Base-by-base conservation (phyloP, 139 green algal species). In the Chlamydomonas sp. region DNA sequence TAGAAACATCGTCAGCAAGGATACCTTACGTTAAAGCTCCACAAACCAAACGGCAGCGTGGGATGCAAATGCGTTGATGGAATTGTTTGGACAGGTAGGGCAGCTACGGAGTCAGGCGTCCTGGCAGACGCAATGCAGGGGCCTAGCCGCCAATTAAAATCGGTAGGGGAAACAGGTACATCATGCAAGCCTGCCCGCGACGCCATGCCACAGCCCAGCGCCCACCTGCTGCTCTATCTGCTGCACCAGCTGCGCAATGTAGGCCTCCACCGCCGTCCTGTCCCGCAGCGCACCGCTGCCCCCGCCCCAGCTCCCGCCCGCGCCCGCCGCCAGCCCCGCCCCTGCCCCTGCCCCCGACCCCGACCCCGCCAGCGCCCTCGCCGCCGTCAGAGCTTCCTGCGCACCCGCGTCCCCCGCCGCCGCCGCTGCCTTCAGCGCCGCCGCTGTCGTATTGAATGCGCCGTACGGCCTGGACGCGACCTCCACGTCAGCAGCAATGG, bases 201-300 rank as follows among this genome's bases (percentile, higher is more conserved):
- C 18, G 20, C 71, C 73, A 5, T 8, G 5, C 69, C 69, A 12
- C 69, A 5, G 15, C 14, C 69, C 69, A 76, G 14, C 77, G 18
- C 81, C 5, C 81, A 86, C 81, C 81, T 73, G 60, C 84, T 83
- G 84, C 64, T 83, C 76, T 5, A 83, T 88, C 12, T 64, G 84
- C 75, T 83, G 84, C 64, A 88, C 15, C 57, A 83, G 63, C 18
- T 16, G 49, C 58, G 74, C 60, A 57, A 63, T 62, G 60, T 81
- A 89, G 16, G 73, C 68, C 67, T 92, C 85, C 69, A 92, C 60
- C 1, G 82, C 77, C 5, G 77, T 8, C 0, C 83, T 62, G n/a
- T 85, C 83, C 6, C 89, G 78, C 59, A 92, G 86, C 80, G 89
- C 77, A 7, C 83, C 57, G 0, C 63, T 63, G 14, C 58, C 10